Base-by-base conservation (phyloP, 2,329 filamentous ascomycete species). In the Alternaria hordeiaustralica region DNA sequence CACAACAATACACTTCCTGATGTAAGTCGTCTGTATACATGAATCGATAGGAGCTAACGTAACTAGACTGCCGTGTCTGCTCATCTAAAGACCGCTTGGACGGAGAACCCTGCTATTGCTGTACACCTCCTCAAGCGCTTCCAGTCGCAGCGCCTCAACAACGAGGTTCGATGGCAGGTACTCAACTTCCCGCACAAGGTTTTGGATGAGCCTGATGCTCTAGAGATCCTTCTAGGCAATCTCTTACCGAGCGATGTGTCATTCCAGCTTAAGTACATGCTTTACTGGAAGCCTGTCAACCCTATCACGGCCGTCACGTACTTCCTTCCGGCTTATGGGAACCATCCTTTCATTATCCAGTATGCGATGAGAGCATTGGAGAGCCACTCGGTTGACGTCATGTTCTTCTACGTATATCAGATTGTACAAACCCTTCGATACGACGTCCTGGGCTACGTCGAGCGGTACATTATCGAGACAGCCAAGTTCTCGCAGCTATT, bases 361-460 rank as follows among this genome's bases (percentile, higher is more conserved):
- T 99, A 98, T 79, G 96, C 96, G 2, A 97, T 99, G 90, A 89
- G 94, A 73, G 93, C 96, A 4, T 82, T 99, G 51, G 96, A 99
- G 77, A 94, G 92, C 71, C 96, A 99, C 75, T 91, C 94, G 0
- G 90, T 97, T n/a, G 96, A 98, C 77, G 90, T 98, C 20, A 97
- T 95, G 0, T 99, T 99, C 85, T 99, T 98, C 82, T 98, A 97
- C 76, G 96, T 99, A 3, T 96, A 96, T 7, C 96, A 99, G 78
- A 96, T 99, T 71, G 96, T 99, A 13, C 96, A 99, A 79, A 92
- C 93, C 46, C 86, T 99, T 46, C 91, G 96, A 58, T 97, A 98
- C 73, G 96, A 99, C 84, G 88, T 87, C 12, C 85, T 99, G 23
- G 96, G 96, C 60, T 99, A 99, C 76, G 94, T 97, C 3, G 94